Evolutionary conservation across 1,284 basidiomycete genomes (phyloP).

Genomic region (Melampsora larici-populina): DNA sequence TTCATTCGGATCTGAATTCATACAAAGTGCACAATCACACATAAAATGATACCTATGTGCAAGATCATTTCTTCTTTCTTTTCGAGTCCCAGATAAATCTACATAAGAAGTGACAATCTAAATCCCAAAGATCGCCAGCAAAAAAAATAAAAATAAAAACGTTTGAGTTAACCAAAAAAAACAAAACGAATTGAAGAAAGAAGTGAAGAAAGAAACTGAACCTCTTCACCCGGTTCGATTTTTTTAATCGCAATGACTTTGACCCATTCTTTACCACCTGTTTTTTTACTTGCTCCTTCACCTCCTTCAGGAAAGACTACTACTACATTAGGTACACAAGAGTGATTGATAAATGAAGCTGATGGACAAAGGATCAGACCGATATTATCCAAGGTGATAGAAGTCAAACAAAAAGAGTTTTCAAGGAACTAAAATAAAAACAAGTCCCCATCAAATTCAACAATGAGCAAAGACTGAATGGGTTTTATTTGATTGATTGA

Average conservation of each 20-base stretch:
- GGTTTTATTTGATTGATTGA: no score
- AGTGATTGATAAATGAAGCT: constrained; percentile 81
- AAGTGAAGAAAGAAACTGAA: constrained; percentile 51
- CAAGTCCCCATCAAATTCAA: no score
- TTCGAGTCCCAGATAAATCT: constrained; percentile 69
- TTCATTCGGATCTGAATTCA: constrained; percentile 43
- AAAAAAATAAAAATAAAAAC: no score
- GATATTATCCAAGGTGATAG: constrained; percentile 69
- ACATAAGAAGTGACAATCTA: constrained; percentile 69
- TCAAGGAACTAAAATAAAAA: constrained; percentile 61
- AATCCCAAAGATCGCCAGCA: not conserved
- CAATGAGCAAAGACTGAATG: not conserved
- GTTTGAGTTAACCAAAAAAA: no score
- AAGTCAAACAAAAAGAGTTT: constrained; percentile 81
- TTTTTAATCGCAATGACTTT: constrained; percentile 67
- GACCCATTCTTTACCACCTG: constrained; percentile 58
- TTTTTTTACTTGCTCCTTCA: constrained; percentile 34
- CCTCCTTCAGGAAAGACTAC: constrained; percentile 71
- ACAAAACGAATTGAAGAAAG: no score
- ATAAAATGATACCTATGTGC: constrained; percentile 73
- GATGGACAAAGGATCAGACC: constrained; percentile 75
- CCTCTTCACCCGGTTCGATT: constrained; percentile 69
- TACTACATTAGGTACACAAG: constrained; percentile 82
- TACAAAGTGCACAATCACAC: constrained; percentile 69
- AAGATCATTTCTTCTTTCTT: constrained; percentile 63